phyloP scores from a whole-genome alignment of 306 rosid genomes.

The Calophaca sinica region DNA sequence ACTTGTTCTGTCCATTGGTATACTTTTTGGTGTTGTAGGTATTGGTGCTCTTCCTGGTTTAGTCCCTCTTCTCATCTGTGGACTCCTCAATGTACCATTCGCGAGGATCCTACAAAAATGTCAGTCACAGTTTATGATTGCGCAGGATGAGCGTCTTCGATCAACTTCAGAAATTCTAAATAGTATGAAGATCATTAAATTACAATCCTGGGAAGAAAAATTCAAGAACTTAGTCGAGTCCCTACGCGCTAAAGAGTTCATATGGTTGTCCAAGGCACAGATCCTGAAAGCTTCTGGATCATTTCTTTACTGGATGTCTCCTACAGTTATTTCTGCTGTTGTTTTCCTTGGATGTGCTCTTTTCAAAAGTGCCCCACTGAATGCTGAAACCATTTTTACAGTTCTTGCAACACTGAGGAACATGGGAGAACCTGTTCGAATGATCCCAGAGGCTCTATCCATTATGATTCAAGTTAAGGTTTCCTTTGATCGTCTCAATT shows the following conservation, averaged over 20 bases:
- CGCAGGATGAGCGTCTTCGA: constrained; percentile 81
- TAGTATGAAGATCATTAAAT: constrained; percentile 78
- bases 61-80: constrained; percentile 66
- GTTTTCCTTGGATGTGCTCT: constrained; percentile 63
- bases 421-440: constrained; percentile 74
- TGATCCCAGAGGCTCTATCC: constrained; percentile 84
- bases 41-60: constrained; percentile 76
- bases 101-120: constrained; percentile 65
- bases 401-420: constrained; percentile 68
- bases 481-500: constrained; percentile 69
- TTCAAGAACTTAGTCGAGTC: constrained; percentile 61
- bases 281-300: constrained; percentile 50
- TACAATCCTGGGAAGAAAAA: constrained; percentile 87
- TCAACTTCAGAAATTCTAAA: constrained; percentile 83
- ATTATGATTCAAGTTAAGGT: constrained; percentile 76
- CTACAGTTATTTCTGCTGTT: constrained; percentile 66
- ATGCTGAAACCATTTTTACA: constrained; percentile 83
- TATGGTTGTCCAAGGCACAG: constrained; percentile 65
- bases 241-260: constrained; percentile 62
- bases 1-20: constrained; percentile 52
- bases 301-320: constrained; percentile 75
- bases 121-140: constrained; percentile 66
- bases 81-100: constrained; percentile 67
- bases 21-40: constrained; percentile 67
- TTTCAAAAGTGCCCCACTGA: constrained; percentile 64